Evolutionary conservation across 2,329 filamentous ascomycete species (phyloP).

Genomic region (Sclerotiophoma versabilis): DNA sequence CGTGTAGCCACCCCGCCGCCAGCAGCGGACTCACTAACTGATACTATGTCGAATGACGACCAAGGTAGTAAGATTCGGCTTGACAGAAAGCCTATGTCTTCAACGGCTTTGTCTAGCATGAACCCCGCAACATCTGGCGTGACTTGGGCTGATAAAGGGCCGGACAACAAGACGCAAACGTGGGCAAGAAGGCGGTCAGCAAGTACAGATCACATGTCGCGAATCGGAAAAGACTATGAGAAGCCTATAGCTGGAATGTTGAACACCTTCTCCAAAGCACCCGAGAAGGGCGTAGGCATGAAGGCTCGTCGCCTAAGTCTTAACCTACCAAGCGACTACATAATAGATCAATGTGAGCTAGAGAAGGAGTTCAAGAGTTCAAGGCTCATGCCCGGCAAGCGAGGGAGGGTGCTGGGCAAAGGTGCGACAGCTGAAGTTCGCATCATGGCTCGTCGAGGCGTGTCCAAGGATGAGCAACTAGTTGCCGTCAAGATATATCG

Average conservation of each 20-base stretch:
- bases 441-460: conserved; percentile 77
- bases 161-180: conserved; percentile 27
- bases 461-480: conserved; percentile 64
- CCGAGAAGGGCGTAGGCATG: conserved; percentile 74
- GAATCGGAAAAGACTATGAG: conserved; percentile 30
- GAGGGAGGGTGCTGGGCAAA: conserved; percentile 79
- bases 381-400: conserved; percentile 73
- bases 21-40: conserved; percentile 46
- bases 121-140: conserved; percentile 35
- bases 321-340: conserved; percentile 76
- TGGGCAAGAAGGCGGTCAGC: conserved; percentile 45
- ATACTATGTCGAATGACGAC: conserved; percentile 35
- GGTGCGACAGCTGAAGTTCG: conserved; percentile 84
- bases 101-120: conserved; percentile 41
- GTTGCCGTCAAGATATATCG: conserved; percentile 91
- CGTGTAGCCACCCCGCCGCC: conserved; percentile 46
- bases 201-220: conserved; percentile 46
- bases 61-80: conserved; percentile 18
- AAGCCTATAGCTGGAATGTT: conserved; percentile 43
- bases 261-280: conserved; percentile 51
- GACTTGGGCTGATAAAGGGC: conserved; percentile 38
- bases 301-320: conserved; percentile 81
- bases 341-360: conserved; percentile 73
- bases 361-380: conserved; percentile 70
- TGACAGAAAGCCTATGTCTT: conserved; percentile 36